Evolutionary conservation across 805 yeast genomes (phyloP).

Genomic region (Osmozyma mogii): DNA sequence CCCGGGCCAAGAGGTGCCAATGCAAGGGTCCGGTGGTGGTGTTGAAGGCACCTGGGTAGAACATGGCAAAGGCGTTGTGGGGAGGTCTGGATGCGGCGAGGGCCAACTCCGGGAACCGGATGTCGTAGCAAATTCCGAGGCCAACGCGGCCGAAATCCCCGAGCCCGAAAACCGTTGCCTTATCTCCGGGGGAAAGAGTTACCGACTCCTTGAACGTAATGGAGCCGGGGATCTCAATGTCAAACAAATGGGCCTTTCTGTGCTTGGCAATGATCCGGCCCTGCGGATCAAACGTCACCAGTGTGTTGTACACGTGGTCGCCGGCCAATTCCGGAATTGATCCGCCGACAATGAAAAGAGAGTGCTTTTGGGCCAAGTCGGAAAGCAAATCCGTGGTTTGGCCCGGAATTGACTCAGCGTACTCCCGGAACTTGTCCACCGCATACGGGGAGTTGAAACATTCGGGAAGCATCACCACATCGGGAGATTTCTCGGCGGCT

Average conservation of each 20-base stretch:
- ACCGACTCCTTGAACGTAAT: conserved; percentile 80
- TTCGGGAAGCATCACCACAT: conserved; percentile 84
- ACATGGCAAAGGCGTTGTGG: conserved; percentile 65
- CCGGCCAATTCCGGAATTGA: conserved; percentile 74
- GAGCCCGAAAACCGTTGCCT: conserved; percentile 68
- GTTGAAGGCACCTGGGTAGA: conserved; percentile 80
- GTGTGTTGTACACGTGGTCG: conserved; percentile 56
- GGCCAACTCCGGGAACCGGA: conserved; percentile 75
- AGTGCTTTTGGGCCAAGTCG: conserved; percentile 54
- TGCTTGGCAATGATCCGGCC: conserved; percentile 84
- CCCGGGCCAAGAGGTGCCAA: conserved; percentile 69
- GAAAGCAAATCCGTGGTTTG: conserved; percentile 57
- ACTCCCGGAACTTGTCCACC: conserved; percentile 75
- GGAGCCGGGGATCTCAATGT: conserved; percentile 85
- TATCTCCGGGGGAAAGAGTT: conserved; percentile 69
- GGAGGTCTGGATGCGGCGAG: conserved; percentile 53
- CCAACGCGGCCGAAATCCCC: conserved; percentile 52
- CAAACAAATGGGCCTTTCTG: conserved; percentile 86
- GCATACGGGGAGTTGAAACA: conserved; percentile 96
- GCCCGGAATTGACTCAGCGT: conserved; percentile 78
- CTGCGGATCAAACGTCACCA: conserved; percentile 57
- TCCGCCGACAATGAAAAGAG: conserved; percentile 75
- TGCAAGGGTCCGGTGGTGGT: conserved; percentile 79
- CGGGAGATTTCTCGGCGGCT: conserved; percentile 43
- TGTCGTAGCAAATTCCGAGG: conserved; percentile 77